A percentile compares a stretch with the other conserved stretches of the same genome.
Evolutionary conservation across 257 asterid genomes (phyloP).

Genomic region (Gentiana straminea): DNA sequence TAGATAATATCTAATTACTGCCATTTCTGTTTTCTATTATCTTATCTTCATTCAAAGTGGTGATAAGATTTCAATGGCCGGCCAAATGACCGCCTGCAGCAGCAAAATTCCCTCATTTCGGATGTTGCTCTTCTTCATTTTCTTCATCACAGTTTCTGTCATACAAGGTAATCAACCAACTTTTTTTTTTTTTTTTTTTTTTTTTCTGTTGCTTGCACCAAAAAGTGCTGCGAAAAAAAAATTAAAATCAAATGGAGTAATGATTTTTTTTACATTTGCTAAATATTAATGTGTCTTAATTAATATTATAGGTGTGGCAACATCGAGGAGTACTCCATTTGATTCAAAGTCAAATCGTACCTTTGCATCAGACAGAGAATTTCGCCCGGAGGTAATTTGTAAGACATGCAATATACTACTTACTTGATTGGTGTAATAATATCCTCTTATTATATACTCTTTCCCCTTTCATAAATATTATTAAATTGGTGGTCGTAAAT

Average conservation of each 20-base stretch:
- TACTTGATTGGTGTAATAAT: not conserved
- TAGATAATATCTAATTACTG: slow-evolving; percentile 1
- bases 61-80: not conserved
- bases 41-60: slow-evolving; percentile 2
- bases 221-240: too few species aligned
- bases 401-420: not conserved
- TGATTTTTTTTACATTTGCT: not conserved
- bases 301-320: slow-evolving; percentile 26
- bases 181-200: too few species aligned
- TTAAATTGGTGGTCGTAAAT: too few species aligned
- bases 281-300: too few species aligned
- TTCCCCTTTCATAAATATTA: not conserved
- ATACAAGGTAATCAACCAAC: slow-evolving; percentile 31
- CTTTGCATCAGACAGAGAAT: slow-evolving; percentile 18
- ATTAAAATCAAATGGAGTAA: too few species aligned
- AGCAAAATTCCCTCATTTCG: slow-evolving; percentile 10
- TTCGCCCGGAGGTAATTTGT: slow-evolving; percentile 26
- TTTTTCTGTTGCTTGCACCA: too few species aligned
- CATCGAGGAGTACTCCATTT: slow-evolving; percentile 39
- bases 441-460: not conserved
- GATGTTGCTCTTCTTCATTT: slow-evolving; percentile 26
- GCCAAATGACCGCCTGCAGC: slow-evolving; percentile 21
- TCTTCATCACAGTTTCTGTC: slow-evolving; percentile 25
- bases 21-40: not conserved
- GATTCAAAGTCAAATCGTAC: slow-evolving; percentile 4